Evolutionary conservation across 2,329 filamentous ascomycete genomes (phyloP).

Genomic region (Colletotrichum simmondsii): DNA sequence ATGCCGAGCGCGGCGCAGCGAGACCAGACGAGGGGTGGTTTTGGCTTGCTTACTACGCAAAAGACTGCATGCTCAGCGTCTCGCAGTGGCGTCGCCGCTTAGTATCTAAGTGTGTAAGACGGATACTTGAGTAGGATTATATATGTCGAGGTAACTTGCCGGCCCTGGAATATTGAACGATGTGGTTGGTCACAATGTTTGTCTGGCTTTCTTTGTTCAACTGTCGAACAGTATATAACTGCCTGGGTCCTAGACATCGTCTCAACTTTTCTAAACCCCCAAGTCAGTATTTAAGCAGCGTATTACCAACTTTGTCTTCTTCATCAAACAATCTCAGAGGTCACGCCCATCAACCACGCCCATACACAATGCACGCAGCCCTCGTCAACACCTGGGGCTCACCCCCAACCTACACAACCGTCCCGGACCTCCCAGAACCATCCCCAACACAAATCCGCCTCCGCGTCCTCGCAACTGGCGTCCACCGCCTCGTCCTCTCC

Average conservation of each 20-base stretch:
- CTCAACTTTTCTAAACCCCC: neutral
- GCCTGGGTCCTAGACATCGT: neutral
- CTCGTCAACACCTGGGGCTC: conserved; percentile 52
- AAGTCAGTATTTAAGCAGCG: neutral
- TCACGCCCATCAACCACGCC: neutral
- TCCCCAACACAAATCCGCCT: conserved; percentile 59
- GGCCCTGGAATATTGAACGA: neutral
- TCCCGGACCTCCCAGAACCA: conserved; percentile 44
- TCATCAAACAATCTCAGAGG: neutral
- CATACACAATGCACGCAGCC: conserved; percentile 47
- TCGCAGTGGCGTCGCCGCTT: neutral
- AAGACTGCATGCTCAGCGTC: neutral
- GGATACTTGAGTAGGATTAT: neutral
- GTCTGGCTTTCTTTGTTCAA: neutral
- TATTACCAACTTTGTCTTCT: neutral
- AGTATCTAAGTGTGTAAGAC: neutral
- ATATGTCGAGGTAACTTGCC: neutral
- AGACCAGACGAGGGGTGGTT: neutral
- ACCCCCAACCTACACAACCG: conserved; percentile 40
- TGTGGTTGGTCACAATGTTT: neutral
- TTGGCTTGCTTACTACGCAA: neutral
- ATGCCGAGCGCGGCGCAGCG: neutral
- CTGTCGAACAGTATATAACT: neutral
- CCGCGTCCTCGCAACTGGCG: conserved; percentile 54
- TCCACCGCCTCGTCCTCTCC: conserved; percentile 64